These are phyloP conservation scores for Microcos paniculata DNA, from an alignment of 345 rosid genomes.

Conservation along the genomic window DNA sequence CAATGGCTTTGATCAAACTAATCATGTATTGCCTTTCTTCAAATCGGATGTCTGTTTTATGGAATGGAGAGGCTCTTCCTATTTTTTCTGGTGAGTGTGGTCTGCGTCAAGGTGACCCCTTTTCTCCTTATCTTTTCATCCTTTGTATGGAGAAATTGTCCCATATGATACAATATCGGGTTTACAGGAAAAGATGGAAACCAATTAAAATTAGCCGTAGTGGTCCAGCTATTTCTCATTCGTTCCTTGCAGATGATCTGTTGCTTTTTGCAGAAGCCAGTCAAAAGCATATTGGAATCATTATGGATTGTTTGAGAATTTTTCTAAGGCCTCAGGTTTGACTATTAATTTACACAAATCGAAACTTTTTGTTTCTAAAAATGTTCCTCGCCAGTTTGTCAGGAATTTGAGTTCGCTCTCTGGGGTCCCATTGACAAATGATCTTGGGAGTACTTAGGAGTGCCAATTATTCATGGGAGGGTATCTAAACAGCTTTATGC, in stretches of 20 bases:
- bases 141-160: neutral
- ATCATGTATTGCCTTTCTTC: neutral
- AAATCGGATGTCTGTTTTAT: neutral
- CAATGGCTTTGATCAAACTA: too few relatives aligned
- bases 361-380: neutral
- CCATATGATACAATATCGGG: neutral
- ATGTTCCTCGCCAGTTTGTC: neutral
- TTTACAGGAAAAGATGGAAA: neutral
- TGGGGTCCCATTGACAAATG: too few relatives aligned
- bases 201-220: neutral
- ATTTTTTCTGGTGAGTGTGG: neutral
- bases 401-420: too few relatives aligned
- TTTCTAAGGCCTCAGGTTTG: neutral
- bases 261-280: neutral
- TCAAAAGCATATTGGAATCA: neutral
- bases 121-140: neutral
- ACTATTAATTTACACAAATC: neutral
- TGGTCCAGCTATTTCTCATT: too few relatives aligned
- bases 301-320: neutral
- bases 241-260: too few relatives aligned
- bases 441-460: too few relatives aligned
- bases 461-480: too few relatives aligned
- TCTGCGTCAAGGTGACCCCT: neutral
- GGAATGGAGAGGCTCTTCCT: neutral
- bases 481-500: too few relatives aligned